Base-by-base conservation (phyloP, 2,329 filamentous ascomycete species). In the Cladophialophora chaetospira region DNA sequence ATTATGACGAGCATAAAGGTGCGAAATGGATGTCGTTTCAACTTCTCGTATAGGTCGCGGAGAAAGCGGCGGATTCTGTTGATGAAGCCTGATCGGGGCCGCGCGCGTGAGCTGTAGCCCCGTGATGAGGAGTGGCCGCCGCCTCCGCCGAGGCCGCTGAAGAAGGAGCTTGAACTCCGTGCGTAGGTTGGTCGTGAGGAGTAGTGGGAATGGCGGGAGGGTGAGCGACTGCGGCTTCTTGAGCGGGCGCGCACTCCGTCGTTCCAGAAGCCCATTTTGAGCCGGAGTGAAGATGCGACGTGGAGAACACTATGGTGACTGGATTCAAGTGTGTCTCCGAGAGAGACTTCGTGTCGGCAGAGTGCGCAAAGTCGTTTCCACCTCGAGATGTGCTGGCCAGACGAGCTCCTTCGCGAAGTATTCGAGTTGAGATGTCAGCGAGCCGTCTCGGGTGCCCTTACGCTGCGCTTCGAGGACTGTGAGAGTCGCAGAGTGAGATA, bases 1-100 rank as follows among this genome's bases (percentile, higher is more conserved):
- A 97, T 85, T 67, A 97, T 82, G 61, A 96, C 87, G 61, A 91
- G 82, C 78, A 89, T 80, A 77, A 97, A 89, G 45, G 96, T 89
- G 75, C 95, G 95, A 69, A 91, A 76, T 0, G 92, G 93, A 75
- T 97, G 88, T 33, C 85, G 82, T 70, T 89, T 88, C 67, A 89
- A 88, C 75, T 93, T 96, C 71, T 87, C 83, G 71, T 88, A 79
- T 6, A 97, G 84, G 70, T 96, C 87, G 68, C 88, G 88, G 55
- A 96, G 76, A 61, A 96, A 83, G 40, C 88, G 85, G 69, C 87
- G 88, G 59, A 97, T 83, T 67, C 90, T 87, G 54, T 84, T 77
- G 62, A 96, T 75, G 76, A 95, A 96, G 68, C 86, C 88, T 58
- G 84, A 81, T 64, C 93, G 88, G 2, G 93, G 89, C 3, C 79